Evolutionary conservation across 805 yeast species (phyloP), one percentile per base, ranked within the genome.

Genomic region (Danielia reshetovae): DNA sequence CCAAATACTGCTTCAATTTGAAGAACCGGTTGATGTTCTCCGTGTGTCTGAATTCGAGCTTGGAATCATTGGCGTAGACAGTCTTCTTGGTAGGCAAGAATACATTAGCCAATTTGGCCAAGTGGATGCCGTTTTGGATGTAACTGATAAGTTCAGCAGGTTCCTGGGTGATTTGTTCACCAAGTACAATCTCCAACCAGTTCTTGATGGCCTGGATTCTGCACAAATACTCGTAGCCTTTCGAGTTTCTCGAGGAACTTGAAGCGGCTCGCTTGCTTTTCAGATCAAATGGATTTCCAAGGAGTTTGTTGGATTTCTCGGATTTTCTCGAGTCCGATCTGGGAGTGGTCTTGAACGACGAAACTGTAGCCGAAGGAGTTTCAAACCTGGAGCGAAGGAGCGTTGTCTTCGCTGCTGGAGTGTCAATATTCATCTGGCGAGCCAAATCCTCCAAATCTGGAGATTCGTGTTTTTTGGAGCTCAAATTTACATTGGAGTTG

Each of bases 21-120:
- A 90, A 81, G 56, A 90, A 89, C 15, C 79, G 69, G 49, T 87
- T 86, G 53, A 93, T 90, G 55, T 93, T 93, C 54, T 93, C 97
- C 0, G 96, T 86, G 57, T 87, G 96, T 42, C 84, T 79, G 66
- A 86, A 93, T 55, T 87, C 89, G 25, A 89, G 68, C 53, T 65
- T 53, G 36, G 53, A 46, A 45, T 68, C 84, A 47, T 72, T 73
- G 31, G 77, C 77, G 49, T 74, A 83, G 54, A 55, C 75, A 57
- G 45, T 68, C 64, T 31, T 79, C 79, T 34, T 62, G 0, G 75
- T 70, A 0, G 96, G 90, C 30, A 82, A 76, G 35, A 93, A 78
- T 2, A 68, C 72, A 46, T 77, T 75, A 7, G 95, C 79, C 27
- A 90, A 59, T 51, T 84, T 79, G 2, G 97, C 97, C 23, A 93